Base-by-base conservation (phyloP, 1,284 basidiomycete genomes). In the Ceratobasidium sp. region DNA sequence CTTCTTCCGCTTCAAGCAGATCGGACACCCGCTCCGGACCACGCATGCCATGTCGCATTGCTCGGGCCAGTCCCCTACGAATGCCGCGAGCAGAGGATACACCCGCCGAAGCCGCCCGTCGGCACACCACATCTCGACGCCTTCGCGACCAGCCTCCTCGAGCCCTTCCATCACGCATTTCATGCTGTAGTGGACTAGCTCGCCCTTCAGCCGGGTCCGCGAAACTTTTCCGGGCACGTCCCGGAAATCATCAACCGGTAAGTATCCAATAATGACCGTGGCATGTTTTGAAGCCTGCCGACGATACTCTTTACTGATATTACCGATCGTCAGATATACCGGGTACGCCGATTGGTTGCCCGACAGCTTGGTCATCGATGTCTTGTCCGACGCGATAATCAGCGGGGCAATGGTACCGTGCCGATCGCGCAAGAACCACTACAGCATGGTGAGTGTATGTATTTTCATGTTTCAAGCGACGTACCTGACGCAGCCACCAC, bases 151-250 rank as follows among this genome's bases (percentile, higher is more conserved):
- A 6, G 26, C 42, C 1, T 51, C 49, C 20, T 49, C 69, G 13
- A 71, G 13, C 2, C 42, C 20, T n/a, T 60, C 39, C 23, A 82
- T 66, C 3, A 82, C 18, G 2, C 72, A 23, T 1, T 28, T 6
- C 80, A 83, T 82, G 26, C 77, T 78, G 13, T 63, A 20, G 63
- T 83, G 82, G 33, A 82, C 80, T 1, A 82, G 77, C 15, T 80
- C 44, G 28, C 46, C 60, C 20, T 75, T 64, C n/a, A 56, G 55
- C 28, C 55, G 55, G 23, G 23, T 12, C 12, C 55, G 26, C 55
- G 28, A 26, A n/a, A 26, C 6, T 12, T 56, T 56, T 9, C 28
- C 23, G 55, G 23, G 39, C 3, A 68, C 55, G 40, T 77, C 55
- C 12, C 15, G 15, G 23, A 72, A 72, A 2, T 10, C 10, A 18